Evolutionary conservation across 2,329 filamentous ascomycete species (phyloP).

Genomic region (Polytolypa hystricis): DNA sequence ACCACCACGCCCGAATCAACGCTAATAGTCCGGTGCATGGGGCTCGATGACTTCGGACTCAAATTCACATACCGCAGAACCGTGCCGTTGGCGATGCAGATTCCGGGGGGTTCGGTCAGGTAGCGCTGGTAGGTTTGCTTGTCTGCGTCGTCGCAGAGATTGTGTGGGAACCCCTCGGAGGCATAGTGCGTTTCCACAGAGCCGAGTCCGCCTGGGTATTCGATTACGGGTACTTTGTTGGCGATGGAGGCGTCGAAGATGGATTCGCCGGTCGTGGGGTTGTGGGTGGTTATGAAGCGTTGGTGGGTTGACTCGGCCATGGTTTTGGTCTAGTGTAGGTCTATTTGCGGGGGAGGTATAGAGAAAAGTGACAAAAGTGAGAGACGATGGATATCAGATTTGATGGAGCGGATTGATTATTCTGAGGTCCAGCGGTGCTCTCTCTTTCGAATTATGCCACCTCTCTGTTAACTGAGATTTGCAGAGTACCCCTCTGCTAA

Average conservation of each 20-base stretch:
- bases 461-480: too few relatives aligned
- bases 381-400: too few relatives aligned
- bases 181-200: constrained; percentile 23
- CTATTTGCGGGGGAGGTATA: too few relatives aligned
- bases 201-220: constrained; percentile 19
- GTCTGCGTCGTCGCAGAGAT: constrained; percentile 22
- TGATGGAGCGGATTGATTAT: too few relatives aligned
- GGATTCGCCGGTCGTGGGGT: constrained; percentile 22
- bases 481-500: too few relatives aligned
- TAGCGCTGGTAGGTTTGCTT: constrained; percentile 23
- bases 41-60: constrained; percentile 21
- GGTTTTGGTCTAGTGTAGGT: too few relatives aligned
- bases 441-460: too few relatives aligned
- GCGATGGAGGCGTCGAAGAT: constrained; percentile 26
- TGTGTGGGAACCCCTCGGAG: constrained; percentile 18
- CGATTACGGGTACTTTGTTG: constrained; percentile 20
- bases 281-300: constrained; percentile 31
- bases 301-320: constrained; percentile 21
- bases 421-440: too few relatives aligned
- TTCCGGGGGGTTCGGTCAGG: constrained; percentile 23
- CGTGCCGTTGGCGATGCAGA: constrained; percentile 22
- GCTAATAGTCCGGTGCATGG: constrained; percentile 29
- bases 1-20: constrained; percentile 29
- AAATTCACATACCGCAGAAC: constrained; percentile 26
- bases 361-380: too few relatives aligned